Percentiles rank a stretch among this genome's conserved stretches.
These are phyloP conservation scores for Suillus decipiens DNA, from an alignment of 768 basidiomycete genomes.

Conservation along the genomic window DNA sequence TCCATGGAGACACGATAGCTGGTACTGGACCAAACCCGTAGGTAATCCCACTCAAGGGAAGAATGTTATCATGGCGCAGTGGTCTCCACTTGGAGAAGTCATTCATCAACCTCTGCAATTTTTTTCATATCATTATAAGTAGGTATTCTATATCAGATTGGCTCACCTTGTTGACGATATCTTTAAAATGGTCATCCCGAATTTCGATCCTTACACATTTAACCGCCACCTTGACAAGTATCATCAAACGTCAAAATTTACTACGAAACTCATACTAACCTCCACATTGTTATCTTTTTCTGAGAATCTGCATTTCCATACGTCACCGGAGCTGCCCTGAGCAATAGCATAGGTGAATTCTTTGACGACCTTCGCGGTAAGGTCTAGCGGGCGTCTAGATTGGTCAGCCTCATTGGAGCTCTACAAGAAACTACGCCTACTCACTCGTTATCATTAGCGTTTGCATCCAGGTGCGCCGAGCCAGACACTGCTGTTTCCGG, in stretches of 20 bases:
- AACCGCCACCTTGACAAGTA: conserved; percentile 25
- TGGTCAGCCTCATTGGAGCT: not conserved
- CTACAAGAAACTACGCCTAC: not conserved
- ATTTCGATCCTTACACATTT: conserved; percentile 28
- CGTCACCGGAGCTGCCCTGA: conserved; percentile 25
- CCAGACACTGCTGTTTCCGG: not conserved
- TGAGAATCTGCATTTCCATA: conserved; percentile 27
- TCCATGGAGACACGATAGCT: conserved; percentile 25
- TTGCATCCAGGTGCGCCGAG: not conserved
- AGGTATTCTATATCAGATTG: not conserved
- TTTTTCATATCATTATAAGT: not conserved
- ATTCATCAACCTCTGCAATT: not conserved
- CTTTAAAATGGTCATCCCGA: conserved; percentile 6
- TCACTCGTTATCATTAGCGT: not conserved
- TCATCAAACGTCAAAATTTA: not conserved
- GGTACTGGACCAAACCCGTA: conserved; percentile 24
- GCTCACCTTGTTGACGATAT: conserved; percentile 18
- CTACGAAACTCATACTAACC: conserved; percentile 15
- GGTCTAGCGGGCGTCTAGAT: conserved; percentile 11
- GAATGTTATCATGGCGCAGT: conserved; percentile 41
- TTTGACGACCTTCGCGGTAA: conserved; percentile 17
- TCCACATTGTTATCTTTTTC: conserved; percentile 19
- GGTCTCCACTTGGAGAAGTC: conserved; percentile 2
- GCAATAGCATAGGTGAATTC: conserved; percentile 24
- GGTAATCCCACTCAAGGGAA: conserved; percentile 37